Evolutionary conservation across 2,329 filamentous ascomycete species (phyloP).

Genomic region (Blumeriella jaapii): DNA sequence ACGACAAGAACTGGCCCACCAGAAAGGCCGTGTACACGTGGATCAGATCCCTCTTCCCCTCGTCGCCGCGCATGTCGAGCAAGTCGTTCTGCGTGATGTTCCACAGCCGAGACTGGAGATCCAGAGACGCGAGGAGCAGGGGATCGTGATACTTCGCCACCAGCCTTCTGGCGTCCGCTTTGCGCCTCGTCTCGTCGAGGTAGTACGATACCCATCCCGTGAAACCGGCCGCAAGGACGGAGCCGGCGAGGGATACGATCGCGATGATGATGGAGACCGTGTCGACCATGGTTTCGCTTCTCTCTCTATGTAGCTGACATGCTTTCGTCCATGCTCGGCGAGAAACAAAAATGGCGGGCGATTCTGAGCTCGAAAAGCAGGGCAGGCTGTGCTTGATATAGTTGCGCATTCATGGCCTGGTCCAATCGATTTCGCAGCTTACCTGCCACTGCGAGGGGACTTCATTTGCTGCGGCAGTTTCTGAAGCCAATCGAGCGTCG

Average conservation of each 20-base stretch:
- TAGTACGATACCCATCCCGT: constrained; percentile 23
- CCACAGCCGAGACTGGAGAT: constrained; percentile 19
- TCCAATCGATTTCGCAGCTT: no score
- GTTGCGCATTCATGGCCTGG: no score
- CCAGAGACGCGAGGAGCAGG: constrained; percentile 17
- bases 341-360: no score
- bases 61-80: constrained; percentile 10
- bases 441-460: no score
- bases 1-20: constrained; percentile 21
- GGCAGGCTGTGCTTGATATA: no score
- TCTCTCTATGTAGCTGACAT: no score
- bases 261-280: constrained; percentile 20
- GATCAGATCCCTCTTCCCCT: constrained; percentile 16
- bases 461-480: no score
- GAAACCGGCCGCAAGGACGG: constrained; percentile 19
- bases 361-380: no score
- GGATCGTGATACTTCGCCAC: constrained; percentile 23
- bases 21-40: constrained; percentile 21
- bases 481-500: no score
- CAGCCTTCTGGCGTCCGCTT: constrained; percentile 16
- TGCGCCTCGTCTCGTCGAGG: constrained; percentile 19
- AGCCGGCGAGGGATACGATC: constrained; percentile 20
- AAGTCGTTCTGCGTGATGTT: constrained; percentile 15
- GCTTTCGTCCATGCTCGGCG: no score
- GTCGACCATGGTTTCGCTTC: constrained; percentile 17